Conservation (phyloP, 164 flowering plant genomes). For the Vitis labrusca region DNA sequence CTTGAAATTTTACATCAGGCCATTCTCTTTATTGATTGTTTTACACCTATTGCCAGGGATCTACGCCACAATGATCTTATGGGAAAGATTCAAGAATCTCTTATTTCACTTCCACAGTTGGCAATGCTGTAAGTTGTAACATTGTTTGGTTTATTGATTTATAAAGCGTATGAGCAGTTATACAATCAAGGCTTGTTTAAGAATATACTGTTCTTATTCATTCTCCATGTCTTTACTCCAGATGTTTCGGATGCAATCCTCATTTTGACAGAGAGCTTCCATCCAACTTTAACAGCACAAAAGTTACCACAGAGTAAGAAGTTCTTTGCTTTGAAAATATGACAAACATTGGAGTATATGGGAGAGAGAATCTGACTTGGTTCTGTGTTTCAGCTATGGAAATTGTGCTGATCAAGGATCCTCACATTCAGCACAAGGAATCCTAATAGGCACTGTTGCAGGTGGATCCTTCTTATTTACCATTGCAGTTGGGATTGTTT, state of each 20-base stretch:
- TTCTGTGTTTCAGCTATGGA: slow-evolving; percentile 45
- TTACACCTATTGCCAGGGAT: slow-evolving; percentile 39
- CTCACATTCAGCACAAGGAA: slow-evolving; percentile 3
- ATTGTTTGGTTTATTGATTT: not conserved
- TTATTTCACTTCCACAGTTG: slow-evolving; percentile 40
- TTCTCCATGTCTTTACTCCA: slow-evolving; percentile 6
- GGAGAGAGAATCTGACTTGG: not conserved
- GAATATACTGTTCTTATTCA: not conserved
- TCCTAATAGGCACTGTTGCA: slow-evolving; percentile 41
- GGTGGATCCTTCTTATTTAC: slow-evolving; percentile 47
- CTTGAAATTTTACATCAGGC: not conserved
- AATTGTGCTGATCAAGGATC: slow-evolving; percentile 28
- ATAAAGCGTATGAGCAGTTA: not conserved
- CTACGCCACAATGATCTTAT: slow-evolving; percentile 53
- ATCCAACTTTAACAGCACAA: slow-evolving; percentile 28
- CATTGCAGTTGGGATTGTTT: slow-evolving; percentile 30
- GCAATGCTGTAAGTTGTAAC: slow-evolving; percentile 39
- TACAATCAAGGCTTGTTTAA: not conserved
- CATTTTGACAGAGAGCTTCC: slow-evolving; percentile 31
- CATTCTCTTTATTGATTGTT: slow-evolving; percentile 1
- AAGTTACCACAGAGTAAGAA: slow-evolving; percentile 58
- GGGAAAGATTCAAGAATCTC: slow-evolving; percentile 49
- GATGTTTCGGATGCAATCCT: slow-evolving; percentile 67
- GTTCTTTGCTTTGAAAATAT: not conserved
- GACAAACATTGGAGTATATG: not conserved